Evolutionary conservation across 2,329 filamentous ascomycete genomes (phyloP).

Genomic region (Acephala macrosclerotiorum): DNA sequence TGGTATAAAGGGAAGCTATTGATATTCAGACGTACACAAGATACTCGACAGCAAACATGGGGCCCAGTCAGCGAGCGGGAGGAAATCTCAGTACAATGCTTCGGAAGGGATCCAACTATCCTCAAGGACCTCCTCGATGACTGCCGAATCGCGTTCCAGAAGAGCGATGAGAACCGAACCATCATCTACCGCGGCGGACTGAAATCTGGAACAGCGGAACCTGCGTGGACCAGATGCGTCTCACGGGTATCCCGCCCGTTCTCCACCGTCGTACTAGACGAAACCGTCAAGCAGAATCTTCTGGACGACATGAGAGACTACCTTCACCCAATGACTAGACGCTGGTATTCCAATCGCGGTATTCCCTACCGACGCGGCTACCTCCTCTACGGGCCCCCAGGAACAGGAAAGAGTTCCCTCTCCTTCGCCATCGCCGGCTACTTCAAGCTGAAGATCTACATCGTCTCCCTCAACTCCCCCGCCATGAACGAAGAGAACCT

Average conservation of each 20-base stretch:
- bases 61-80: slow-evolving; percentile 59
- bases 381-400: slow-evolving; percentile 80
- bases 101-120: slow-evolving; percentile 65
- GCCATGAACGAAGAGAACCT: slow-evolving; percentile 71
- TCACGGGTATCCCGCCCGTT: slow-evolving; percentile 66
- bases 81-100: slow-evolving; percentile 66
- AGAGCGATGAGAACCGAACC: slow-evolving; percentile 67
- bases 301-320: slow-evolving; percentile 69
- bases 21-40: slow-evolving; percentile 61
- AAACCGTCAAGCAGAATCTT: slow-evolving; percentile 64
- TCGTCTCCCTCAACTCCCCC: slow-evolving; percentile 70
- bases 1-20: slow-evolving; percentile 68
- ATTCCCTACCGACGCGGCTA: slow-evolving; percentile 89
- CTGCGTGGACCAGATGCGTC: slow-evolving; percentile 67
- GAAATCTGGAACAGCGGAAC: slow-evolving; percentile 50
- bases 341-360: slow-evolving; percentile 86
- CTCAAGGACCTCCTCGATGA: slow-evolving; percentile 69
- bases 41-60: slow-evolving; percentile 51
- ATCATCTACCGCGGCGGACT: slow-evolving; percentile 68
- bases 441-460: slow-evolving; percentile 76
- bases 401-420: slow-evolving; percentile 80
- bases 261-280: slow-evolving; percentile 70
- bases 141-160: slow-evolving; percentile 60
- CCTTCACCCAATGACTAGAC: slow-evolving; percentile 65
- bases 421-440: slow-evolving; percentile 74